Conservation (phyloP, 2,329 filamentous ascomycete species). For the Myrmaecium sp. region DNA sequence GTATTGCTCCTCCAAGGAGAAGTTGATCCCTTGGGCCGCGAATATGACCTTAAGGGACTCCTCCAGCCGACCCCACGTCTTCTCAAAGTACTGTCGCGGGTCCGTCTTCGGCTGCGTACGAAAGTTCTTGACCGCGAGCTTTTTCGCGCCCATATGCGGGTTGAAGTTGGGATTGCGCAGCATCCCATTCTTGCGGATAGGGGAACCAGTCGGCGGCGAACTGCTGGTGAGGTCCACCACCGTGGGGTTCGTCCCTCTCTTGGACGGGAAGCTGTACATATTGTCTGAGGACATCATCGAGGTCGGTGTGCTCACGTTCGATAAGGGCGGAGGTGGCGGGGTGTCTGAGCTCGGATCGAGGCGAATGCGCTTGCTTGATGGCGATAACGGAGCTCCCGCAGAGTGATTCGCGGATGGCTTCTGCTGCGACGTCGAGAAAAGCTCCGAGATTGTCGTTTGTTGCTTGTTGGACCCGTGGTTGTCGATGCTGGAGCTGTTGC, state of each 20-base stretch:
- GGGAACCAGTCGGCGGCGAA: conserved; percentile 12
- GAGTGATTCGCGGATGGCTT: conserved; percentile 10
- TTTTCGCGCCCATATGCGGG: conserved; percentile 61
- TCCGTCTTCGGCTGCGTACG: conserved; percentile 46
- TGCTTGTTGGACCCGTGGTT: conserved; percentile 13
- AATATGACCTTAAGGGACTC: conserved; percentile 61
- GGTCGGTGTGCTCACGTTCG: conserved; percentile 2
- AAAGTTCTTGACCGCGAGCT: conserved; percentile 87
- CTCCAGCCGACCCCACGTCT: conserved; percentile 58
- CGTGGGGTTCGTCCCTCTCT: conserved; percentile 10
- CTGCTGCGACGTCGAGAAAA: conserved; percentile 21
- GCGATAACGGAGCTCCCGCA: conserved; percentile 9
- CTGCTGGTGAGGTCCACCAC: conserved; percentile 28
- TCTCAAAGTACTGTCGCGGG: conserved; percentile 60
- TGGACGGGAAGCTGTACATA: conserved; percentile 33
- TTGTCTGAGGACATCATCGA: conserved; percentile 20
- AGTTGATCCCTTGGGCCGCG: conserved; percentile 36
- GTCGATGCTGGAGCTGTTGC: conserved; percentile 1
- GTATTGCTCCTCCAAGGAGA: conserved; percentile 78
- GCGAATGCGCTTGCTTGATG: conserved; percentile 25
- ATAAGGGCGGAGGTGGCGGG: conserved; percentile 7
- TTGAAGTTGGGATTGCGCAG: conserved; percentile 38
- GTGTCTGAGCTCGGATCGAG: conserved; percentile 12
- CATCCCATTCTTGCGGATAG: conserved; percentile 17
- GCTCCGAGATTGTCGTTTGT: conserved; percentile 27